Evolutionary conservation across 1,139 yeast species (phyloP), one percentile per base, ranked within the genome.

Genomic region (Geotrichum klebahnii): DNA sequence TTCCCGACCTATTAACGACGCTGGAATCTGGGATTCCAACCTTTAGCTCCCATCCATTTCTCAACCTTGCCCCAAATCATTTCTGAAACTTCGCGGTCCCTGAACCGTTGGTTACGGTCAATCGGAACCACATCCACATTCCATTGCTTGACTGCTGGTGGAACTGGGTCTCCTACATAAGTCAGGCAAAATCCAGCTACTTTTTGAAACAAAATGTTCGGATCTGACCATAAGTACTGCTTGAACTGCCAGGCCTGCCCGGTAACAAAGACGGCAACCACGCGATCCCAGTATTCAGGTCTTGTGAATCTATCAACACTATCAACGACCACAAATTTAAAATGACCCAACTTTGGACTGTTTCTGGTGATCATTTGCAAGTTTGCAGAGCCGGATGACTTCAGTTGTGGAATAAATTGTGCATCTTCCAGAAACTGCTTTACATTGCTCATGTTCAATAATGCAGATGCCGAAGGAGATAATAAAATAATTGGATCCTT

Each of bases 161-260:
- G 97, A 1, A 88, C 74, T 1, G 81, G 76, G 58, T 92, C 98
- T 34, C 90, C 94, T 52, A 76, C 78, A 67, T 81, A 89, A 44
- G 82, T 76, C 59, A 89, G 75, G 60, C 80, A 85, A 63, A 81
- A 89, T 1, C 98, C 98, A 53, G 84, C 81, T 55, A 86, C 86
- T 59, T 80, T 81, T 61, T 85, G 95, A 67, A 92, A 94, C 57
- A 92, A 73, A 36, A 75, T 73, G 54, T 84, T 81, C 1, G 98
- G 97, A 53, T 82, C 80, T 33, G 82, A 76, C 79, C 89, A 85
- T 62, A 84, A 85, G 68, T 92, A 92, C 61, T 82, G 81, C 61
- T 86, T 80, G 68, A 92, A 87, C 69, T 92, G 99, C 99, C 99
- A 92, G 48, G 83, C 77, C 70, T 92, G 98, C 16, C 99, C 98